phyloP scores from a whole-genome alignment of 352 stramenopile species.

The Pseudoperonospora humuli region DNA sequence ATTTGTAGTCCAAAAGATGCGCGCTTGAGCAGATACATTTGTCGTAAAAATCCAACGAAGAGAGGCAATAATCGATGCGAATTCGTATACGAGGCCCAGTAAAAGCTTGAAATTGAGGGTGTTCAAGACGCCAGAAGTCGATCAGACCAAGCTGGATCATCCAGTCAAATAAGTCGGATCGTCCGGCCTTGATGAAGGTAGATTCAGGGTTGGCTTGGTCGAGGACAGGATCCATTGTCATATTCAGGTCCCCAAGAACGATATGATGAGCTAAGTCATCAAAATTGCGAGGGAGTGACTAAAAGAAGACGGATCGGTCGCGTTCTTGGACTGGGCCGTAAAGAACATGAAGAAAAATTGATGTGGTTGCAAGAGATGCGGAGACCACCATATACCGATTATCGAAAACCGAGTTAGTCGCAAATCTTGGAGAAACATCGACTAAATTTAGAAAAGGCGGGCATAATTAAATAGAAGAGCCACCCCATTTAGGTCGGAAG shows the following conservation, averaged over 20 bases:
- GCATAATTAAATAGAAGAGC: neutral
- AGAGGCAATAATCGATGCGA: constrained; percentile 5
- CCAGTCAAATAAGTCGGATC: neutral
- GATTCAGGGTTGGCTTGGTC: neutral
- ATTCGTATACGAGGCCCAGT: neutral
- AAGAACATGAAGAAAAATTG: too few relatives aligned
- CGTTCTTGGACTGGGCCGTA: neutral
- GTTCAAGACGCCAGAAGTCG: neutral
- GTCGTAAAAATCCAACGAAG: neutral
- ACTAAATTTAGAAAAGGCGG: neutral
- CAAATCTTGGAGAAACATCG: too few relatives aligned
- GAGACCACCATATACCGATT: too few relatives aligned
- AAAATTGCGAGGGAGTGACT: neutral
- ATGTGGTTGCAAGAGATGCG: too few relatives aligned
- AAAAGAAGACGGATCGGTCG: neutral
- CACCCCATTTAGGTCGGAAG: neutral
- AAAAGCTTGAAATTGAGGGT: neutral
- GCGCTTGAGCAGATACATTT: neutral
- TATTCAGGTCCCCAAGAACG: constrained; percentile 3
- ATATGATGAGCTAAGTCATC: neutral
- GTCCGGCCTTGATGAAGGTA: neutral
- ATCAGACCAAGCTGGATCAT: constrained; percentile 1
- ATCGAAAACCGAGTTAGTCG: too few relatives aligned
- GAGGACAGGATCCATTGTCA: neutral
- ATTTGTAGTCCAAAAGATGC: neutral